phyloP scores from a whole-genome alignment of 352 stramenopile species.

The Pythium insidiosum region DNA sequence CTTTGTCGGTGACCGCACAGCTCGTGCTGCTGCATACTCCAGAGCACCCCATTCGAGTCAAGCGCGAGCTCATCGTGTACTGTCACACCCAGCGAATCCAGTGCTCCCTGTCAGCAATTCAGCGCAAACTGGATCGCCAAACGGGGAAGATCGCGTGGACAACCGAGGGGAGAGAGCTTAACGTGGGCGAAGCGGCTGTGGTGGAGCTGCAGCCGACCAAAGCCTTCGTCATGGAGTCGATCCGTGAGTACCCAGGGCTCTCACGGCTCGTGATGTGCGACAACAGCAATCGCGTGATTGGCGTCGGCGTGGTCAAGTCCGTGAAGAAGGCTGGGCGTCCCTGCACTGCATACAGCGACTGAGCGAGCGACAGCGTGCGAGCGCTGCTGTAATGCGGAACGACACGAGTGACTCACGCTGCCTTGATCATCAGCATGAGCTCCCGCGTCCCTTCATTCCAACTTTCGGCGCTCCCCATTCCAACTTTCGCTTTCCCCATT shows the following conservation, averaged over 20 bases:
- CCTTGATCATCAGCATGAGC: too few relatives aligned
- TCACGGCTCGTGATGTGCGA: slow-evolving; percentile 92
- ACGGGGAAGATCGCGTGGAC: slow-evolving; percentile 96
- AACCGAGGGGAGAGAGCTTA: slow-evolving; percentile 90
- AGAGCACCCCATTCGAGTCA: slow-evolving; percentile 92
- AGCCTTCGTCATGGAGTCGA: slow-evolving; percentile 94
- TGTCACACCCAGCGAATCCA: slow-evolving; percentile 97
- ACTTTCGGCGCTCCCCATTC: too few relatives aligned
- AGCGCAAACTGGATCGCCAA: slow-evolving; percentile 94
- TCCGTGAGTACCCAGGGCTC: slow-evolving; percentile 95
- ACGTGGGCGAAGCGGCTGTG: slow-evolving; percentile 95
- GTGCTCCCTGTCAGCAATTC: slow-evolving; percentile 93
- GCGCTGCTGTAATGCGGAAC: too few relatives aligned
- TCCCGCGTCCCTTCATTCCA: too few relatives aligned
- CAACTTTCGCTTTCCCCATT: too few relatives aligned
- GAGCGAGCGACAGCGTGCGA: too few relatives aligned
- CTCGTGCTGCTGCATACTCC: slow-evolving; percentile 86
- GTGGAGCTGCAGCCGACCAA: slow-evolving; percentile 92
- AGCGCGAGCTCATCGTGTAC: slow-evolving; percentile 82
- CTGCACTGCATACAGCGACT: too few relatives aligned
- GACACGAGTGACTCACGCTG: too few relatives aligned
- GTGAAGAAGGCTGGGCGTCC: slow-evolving; percentile 67
- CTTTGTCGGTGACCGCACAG: slow-evolving; percentile 91
- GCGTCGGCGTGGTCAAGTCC: slow-evolving; percentile 91
- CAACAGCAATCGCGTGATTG: slow-evolving; percentile 90